These are phyloP conservation scores for Fragaria ananassa DNA, from an alignment of 306 rosid species.

Conservation along the genomic window DNA sequence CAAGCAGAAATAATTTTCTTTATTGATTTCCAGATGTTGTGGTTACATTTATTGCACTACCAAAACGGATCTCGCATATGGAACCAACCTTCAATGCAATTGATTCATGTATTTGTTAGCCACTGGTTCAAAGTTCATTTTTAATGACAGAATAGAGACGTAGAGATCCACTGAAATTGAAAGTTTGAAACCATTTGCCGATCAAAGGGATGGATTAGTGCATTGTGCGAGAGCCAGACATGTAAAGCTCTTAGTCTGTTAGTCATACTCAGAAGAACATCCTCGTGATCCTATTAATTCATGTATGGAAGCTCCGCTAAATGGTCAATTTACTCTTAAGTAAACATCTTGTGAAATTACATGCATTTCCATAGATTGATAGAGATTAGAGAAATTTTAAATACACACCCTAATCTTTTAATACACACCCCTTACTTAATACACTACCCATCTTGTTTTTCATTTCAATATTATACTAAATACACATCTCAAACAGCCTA, in stretches of 20 bases:
- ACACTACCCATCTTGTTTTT: no score
- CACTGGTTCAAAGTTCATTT: background rate
- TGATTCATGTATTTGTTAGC: background rate
- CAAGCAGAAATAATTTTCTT: no score
- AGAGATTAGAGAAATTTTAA: no score
- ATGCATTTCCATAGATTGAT: constrained; percentile 16
- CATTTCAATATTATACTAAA: no score
- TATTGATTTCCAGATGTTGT: background rate
- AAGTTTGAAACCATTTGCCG: background rate
- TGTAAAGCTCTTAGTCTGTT: background rate
- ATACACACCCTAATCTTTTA: no score
- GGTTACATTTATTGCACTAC: background rate
- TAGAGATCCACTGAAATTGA: background rate
- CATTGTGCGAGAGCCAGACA: background rate
- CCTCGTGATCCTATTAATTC: background rate
- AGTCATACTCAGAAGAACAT: background rate
- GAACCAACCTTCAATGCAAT: background rate
- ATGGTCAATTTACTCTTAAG: background rate
- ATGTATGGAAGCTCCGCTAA: background rate
- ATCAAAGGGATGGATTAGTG: background rate
- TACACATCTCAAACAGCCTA: no score
- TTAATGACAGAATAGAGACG: no score
- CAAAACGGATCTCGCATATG: background rate
- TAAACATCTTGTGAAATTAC: constrained; percentile 17
- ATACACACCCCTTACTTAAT: no score